These are phyloP conservation scores for Phytophthora syringae DNA, from an alignment of 352 stramenopile genomes.

Conservation along the genomic window DNA sequence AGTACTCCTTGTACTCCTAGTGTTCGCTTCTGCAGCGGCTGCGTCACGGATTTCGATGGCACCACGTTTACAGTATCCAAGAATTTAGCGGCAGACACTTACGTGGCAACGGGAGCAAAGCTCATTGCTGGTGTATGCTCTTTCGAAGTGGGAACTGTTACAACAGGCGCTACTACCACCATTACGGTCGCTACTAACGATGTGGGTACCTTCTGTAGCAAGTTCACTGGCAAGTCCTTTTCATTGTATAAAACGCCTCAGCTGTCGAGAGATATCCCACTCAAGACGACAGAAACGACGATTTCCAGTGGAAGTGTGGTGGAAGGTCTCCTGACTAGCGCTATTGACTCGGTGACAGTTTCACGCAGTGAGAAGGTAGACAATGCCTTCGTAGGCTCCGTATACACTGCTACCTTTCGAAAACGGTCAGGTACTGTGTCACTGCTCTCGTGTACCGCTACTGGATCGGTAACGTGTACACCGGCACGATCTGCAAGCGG, in stretches of 20 bases:
- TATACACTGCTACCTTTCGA: slow-evolving; percentile 72
- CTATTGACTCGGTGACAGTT: slow-evolving; percentile 65
- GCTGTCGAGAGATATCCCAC: slow-evolving; percentile 37
- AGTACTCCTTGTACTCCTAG: slow-evolving; percentile 58
- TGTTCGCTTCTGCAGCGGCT: slow-evolving; percentile 55
- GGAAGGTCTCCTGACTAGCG: slow-evolving; percentile 50
- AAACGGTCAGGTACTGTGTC: slow-evolving; percentile 68
- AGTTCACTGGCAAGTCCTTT: slow-evolving; percentile 43
- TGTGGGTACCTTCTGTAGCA: slow-evolving; percentile 59
- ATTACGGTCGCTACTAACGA: slow-evolving; percentile 52
- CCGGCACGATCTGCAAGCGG: slow-evolving; percentile 46
- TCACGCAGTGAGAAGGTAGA: slow-evolving; percentile 58
- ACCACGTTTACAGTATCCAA: slow-evolving; percentile 49
- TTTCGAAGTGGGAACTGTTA: slow-evolving; percentile 50
- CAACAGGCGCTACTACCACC: slow-evolving; percentile 14
- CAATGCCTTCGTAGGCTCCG: slow-evolving; percentile 52
- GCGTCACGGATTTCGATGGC: slow-evolving; percentile 72
- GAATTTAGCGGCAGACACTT: slow-evolving; percentile 15
- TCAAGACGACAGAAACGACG: slow-evolving; percentile 49
- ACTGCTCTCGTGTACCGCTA: slow-evolving; percentile 54
- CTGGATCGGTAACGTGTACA: slow-evolving; percentile 34
- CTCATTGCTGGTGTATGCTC: slow-evolving; percentile 66
- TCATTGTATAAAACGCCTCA: slow-evolving; percentile 70
- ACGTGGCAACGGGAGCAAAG: slow-evolving; percentile 22
- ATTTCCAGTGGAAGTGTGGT: slow-evolving; percentile 49